Evolutionary conservation across 2,329 filamentous ascomycete genomes (phyloP).

Genomic region (Ascochyta fabae): DNA sequence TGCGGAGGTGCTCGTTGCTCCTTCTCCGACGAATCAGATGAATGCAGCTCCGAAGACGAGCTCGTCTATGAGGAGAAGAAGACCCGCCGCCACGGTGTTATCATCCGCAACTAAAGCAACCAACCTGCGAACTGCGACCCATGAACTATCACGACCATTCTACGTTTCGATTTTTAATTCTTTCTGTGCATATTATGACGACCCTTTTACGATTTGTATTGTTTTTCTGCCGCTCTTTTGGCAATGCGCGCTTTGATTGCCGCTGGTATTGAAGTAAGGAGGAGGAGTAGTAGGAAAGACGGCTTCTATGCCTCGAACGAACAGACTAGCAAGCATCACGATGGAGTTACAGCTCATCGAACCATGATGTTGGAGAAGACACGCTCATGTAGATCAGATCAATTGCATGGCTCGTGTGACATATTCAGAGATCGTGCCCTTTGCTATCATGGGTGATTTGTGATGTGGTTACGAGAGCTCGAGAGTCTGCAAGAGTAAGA

Average conservation of each 20-base stretch:
- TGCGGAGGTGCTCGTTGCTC: conserved; percentile 89
- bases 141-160: conserved; percentile 20
- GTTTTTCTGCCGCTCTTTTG: conserved; percentile 15
- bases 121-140: background rate
- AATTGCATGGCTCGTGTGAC: conserved; percentile 15
- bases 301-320: conserved; percentile 11
- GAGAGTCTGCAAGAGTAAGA: background rate
- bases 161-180: conserved; percentile 22
- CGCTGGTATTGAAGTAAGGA: conserved; percentile 19
- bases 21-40: conserved; percentile 73
- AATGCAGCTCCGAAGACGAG: conserved; percentile 75
- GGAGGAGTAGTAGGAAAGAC: conserved; percentile 6
- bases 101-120: conserved; percentile 47
- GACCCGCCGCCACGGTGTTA: conserved; percentile 55
- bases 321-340: conserved; percentile 15
- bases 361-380: conserved; percentile 18
- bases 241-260: conserved; percentile 17
- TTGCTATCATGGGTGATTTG: background rate
- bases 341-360: conserved; percentile 13
- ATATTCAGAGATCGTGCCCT: background rate
- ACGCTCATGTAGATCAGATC: conserved; percentile 25
- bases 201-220: conserved; percentile 25
- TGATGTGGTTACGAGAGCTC: background rate
- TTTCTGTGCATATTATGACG: conserved; percentile 41
- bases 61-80: conserved; percentile 58